A percentile compares a stretch with the other conserved stretches of the same genome.
Conservation (phyloP, 805 yeast species). For the Candida orba region DNA sequence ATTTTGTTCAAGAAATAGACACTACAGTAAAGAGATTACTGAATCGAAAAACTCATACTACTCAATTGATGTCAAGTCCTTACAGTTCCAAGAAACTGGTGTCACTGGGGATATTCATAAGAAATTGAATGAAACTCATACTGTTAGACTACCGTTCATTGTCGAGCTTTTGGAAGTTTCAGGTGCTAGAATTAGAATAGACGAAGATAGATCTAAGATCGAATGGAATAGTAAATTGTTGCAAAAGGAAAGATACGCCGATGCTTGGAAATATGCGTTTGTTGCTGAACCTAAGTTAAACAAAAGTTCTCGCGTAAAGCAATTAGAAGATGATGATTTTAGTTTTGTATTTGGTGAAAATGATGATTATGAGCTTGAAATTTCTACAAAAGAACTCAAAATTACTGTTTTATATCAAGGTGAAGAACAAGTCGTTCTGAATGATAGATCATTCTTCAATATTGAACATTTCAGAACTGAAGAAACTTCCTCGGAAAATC, state of each 20-base stretch:
- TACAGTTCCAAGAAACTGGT: constrained; percentile 27
- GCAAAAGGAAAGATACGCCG: constrained; percentile 48
- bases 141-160: constrained; percentile 45
- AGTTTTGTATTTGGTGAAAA: constrained; percentile 32
- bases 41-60: constrained; percentile 31
- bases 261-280: constrained; percentile 55
- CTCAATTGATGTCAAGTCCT: constrained; percentile 30
- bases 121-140: constrained; percentile 30
- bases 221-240: constrained; percentile 23
- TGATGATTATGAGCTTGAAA: constrained; percentile 32
- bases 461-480: constrained; percentile 69
- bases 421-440: constrained; percentile 46
- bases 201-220: constrained; percentile 44
- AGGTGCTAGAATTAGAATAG: constrained; percentile 53
- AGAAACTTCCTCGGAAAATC: constrained; percentile 33
- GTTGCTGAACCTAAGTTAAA: constrained; percentile 20
- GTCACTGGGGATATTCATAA: constrained; percentile 45
- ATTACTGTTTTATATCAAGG: constrained; percentile 41
- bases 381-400: constrained; percentile 43
- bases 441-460: constrained; percentile 66
- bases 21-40: constrained; percentile 38
- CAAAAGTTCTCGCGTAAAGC: constrained; percentile 11
- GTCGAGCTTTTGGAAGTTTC: constrained; percentile 50
- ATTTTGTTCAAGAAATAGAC: constrained; percentile 75
- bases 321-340: constrained; percentile 16